Conservation (phyloP, 768 basidiomycete genomes). For the Epithele typhae region DNA sequence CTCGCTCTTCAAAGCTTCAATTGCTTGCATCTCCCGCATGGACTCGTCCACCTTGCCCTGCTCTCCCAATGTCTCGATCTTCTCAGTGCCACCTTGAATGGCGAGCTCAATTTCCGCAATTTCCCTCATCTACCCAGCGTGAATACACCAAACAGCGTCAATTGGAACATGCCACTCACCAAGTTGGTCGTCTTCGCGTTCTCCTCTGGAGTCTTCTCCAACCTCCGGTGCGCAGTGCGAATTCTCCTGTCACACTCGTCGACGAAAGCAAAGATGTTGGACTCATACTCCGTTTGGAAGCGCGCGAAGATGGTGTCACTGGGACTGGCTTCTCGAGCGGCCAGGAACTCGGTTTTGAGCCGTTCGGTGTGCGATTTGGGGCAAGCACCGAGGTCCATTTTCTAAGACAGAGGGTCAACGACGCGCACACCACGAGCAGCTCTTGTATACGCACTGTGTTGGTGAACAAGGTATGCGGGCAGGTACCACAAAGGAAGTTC, state of each 20-base stretch:
- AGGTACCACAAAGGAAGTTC: conserved; percentile 98
- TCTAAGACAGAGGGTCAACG: conserved; percentile 42
- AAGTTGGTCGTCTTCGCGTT: conserved; percentile 98
- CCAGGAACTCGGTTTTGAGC: conserved; percentile 84
- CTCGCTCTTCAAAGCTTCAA: conserved; percentile 95
- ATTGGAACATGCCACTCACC: conserved; percentile 37
- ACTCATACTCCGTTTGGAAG: conserved; percentile 94
- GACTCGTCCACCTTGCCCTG: conserved; percentile 99
- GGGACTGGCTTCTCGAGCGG: conserved; percentile 71
- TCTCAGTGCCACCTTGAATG: conserved; percentile 97
- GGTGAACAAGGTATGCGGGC: conserved; percentile 95
- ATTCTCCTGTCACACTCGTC: conserved; percentile 98
- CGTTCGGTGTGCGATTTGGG: conserved; percentile 95
- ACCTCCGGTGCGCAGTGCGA: conserved; percentile 83
- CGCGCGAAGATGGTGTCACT: conserved; percentile 77
- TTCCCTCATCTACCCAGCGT: conserved; percentile 80
- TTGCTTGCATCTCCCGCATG: conserved; percentile 95
- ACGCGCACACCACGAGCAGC: neutral
- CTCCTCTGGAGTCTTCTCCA: conserved; percentile 99
- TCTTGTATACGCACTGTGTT: conserved; percentile 80
- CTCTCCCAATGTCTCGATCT: conserved; percentile 94
- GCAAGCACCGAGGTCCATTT: conserved; percentile 99
- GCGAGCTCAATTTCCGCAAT: conserved; percentile 99
- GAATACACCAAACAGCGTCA: neutral
- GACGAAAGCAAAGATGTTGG: conserved; percentile 92